Base-by-base conservation (phyloP, 495 filamentous ascomycete species). In the Talaromyces wortmannii region DNA sequence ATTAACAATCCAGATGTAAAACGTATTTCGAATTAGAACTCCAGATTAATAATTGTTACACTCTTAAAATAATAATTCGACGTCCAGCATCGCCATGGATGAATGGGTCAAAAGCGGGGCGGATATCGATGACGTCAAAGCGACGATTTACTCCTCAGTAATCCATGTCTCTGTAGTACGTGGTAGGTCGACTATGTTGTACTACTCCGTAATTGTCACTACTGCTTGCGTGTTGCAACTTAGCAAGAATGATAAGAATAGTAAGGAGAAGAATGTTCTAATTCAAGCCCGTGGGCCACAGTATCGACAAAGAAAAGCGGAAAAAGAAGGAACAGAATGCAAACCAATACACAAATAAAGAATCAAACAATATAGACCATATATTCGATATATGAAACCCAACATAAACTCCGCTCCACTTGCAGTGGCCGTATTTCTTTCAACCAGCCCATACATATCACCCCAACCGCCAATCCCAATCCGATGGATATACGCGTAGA, bases 401-500 rank as follows among this genome's bases (percentile, higher is more conserved):
- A 40, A 13, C 65, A 67, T 40, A 13, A 40, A 40, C 36, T 40
- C 36, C 36, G 8, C 36, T 40, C 36, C 36, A 40, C 36, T 2
- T 13, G 13, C 63, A 66, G 60, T 66, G 67, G 68, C 67, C 70
- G 70, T 57, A 61, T 67, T 70, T 73, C 70, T 68, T 68, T 69
- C 66, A 67, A 62, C 65, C 61, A 59, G 60, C 47, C 52, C 33
- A 63, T 67, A 61, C 61, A 57, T 65, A 61, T 70, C 63, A 71
- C 63, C 70, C 36, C 36, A 40, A 40, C 36, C 36, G 36, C 36
- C 63, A 23, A 60, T 56, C 63, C 61, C 36, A 40, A 40, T 17
- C 63, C 66, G 70, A 67, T 63, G 70, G 65, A 75, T 77, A 62
- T 74, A 73, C 72, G 73, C 55, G 63, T 67, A 62, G 60, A 59